Base-by-base conservation (phyloP, 1,139 yeast genomes). In the Eremothecium cymbalariae region DNA sequence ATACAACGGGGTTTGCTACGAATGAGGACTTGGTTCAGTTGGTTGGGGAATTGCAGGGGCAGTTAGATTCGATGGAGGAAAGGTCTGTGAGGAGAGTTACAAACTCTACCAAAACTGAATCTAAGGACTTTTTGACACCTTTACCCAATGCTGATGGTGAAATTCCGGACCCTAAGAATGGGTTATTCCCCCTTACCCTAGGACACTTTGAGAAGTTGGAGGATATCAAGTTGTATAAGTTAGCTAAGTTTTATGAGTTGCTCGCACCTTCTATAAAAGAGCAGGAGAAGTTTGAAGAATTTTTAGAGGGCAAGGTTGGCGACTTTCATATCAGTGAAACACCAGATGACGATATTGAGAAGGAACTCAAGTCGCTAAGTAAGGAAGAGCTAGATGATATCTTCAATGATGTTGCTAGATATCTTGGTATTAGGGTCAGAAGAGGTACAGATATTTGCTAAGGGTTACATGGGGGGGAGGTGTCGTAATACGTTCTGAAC, bases 31-130 rank as follows among this genome's bases (percentile, higher is more conserved):
- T 88, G 13, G 84, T 82, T 1, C 85, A 81, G 50, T 61, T 84
- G 31, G 96, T 86, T 8, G 86, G 86, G 5, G 97, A 88, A 56
- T 63, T 88, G 40, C 96, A 86, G 59, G 80, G 82, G 4, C 96
- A 88, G 60, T 67, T 88, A 48, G 93, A 83, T 36, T 62, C 64
- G 11, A 58, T 79, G 21, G 93, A 81, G 50, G 81, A 78, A 38
- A 66, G 88, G 43, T 66, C 76, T 9, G 69, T 77, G 31, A 66
- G 74, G 45, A 65, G 93, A 51, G 60, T 73, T 8, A 65, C 68
- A 46, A 80, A 79, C 48, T 53, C 65, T 1, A 65, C 63, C 32
- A 64, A 67, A 40, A 57, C 58, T 6, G 61, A 58, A 3, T 55
- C 57, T 11, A 49, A 49, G 4, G 76, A 70, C 27, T 40, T 53